Conservation (phyloP, 805 yeast genomes). For the Starmerella floris region DNA sequence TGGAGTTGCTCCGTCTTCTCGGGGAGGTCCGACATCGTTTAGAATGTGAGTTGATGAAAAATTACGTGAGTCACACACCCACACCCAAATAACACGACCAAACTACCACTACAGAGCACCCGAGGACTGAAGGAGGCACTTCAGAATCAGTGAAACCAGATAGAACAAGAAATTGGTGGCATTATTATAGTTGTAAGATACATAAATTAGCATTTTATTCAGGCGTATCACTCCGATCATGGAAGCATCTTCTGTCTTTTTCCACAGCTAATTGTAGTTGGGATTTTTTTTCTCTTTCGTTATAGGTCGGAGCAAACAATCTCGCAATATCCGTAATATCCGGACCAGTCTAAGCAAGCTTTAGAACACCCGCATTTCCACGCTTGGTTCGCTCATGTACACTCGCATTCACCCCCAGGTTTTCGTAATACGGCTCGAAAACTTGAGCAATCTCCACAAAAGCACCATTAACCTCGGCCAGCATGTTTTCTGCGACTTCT, state of each 20-base stretch:
- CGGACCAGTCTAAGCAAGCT: no score
- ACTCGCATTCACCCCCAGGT: conserved; percentile 17
- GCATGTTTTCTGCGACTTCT: conserved; percentile 12
- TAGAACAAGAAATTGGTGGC: no score
- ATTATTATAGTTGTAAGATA: not conserved
- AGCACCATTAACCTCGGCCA: conserved; percentile 17
- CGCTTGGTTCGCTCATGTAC: conserved; percentile 5
- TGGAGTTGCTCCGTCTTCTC: conserved; percentile 20
- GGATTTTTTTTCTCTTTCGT: no score
- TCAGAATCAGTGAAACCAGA: no score
- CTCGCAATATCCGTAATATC: no score
- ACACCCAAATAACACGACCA: not conserved
- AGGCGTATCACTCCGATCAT: no score
- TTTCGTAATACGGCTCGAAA: conserved; percentile 25
- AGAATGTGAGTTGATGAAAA: not conserved
- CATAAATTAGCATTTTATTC: no score
- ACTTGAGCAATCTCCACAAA: conserved; percentile 21
- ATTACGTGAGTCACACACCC: not conserved
- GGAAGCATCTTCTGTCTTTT: no score
- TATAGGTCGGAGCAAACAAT: no score
- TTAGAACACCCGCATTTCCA: no score
- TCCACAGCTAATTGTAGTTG: no score
- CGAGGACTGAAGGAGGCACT: no score
- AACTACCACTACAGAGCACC: not conserved
- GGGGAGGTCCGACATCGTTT: conserved; percentile 12